Evolutionary conservation across 148 eudicot species (phyloP), one percentile per base, ranked within the genome.

Genomic region (Oxyria digyna): DNA sequence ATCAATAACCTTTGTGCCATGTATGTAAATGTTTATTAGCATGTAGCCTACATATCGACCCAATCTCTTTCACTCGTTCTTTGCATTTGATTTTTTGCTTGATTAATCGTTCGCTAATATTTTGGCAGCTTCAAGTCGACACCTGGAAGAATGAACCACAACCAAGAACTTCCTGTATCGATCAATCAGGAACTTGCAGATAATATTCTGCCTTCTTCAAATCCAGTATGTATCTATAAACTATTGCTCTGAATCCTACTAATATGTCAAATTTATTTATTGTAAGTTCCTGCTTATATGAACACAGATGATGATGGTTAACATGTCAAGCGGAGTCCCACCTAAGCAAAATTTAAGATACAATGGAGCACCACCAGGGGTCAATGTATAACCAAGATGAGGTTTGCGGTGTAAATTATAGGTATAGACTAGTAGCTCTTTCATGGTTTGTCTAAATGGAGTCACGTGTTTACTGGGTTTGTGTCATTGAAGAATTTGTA

Each of bases 151-250:
- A 20, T 38, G 45, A 66, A 20, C 4, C 69, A 66, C 13, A 66
- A 37, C 45, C 69, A 66, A 66, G 46, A 66, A 35, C 26, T 66
- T 66, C 69, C 69, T 20, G 69, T 66, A 38, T 66, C 69, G 26
- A 66, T 66, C 43, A 38, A 66, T 66, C 69, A 38, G 46, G 69
- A 66, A 14, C 69, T 66, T 66, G 69, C 69, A 35, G 69, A 66
- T 66, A 37, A 3, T 38, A 37, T 66, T 66, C 46, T 66, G 69
- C 46, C 69, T 38, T 45, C 9, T 66, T 37, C 69, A 66, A 26
- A 32, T 42, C 69, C 37, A 12, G 69, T 66, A 35, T 29, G 65
- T 14, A 12, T 59, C 65, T 29, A 33, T 14, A 59, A 29, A 0
- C 9, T 29, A 27, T 4, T 59, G 62, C 62, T 55, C 62, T 55